These are phyloP conservation scores for Claviceps cyperi DNA, from an alignment of 2,329 filamentous ascomycete genomes.

Conservation along the genomic window DNA sequence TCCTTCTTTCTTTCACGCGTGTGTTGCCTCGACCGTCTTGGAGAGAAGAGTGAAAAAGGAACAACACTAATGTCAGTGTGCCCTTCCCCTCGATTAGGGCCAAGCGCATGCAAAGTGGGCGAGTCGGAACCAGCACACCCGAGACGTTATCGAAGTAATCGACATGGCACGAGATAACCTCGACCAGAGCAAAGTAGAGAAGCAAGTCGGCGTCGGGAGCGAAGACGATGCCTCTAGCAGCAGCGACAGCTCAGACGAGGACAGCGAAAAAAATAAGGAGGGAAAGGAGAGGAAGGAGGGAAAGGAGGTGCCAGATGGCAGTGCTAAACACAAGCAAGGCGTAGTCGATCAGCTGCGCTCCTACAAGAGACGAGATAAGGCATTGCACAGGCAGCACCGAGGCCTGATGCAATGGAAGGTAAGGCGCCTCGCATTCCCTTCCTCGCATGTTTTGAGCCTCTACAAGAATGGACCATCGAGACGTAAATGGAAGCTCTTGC, in stretches of 20 bases:
- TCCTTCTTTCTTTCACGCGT: background rate
- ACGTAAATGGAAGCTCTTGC: too few species aligned
- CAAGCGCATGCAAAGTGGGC: conserved; percentile 22
- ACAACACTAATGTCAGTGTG: background rate
- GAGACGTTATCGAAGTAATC: conserved; percentile 32
- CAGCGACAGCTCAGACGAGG: conserved; percentile 17
- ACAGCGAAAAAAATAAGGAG: conserved; percentile 11
- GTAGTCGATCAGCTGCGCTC: conserved; percentile 38
- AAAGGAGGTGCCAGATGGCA: conserved; percentile 25
- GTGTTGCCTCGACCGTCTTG: too few species aligned
- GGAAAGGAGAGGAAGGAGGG: conserved; percentile 17
- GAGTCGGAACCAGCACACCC: conserved; percentile 18
- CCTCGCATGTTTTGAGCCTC: background rate
- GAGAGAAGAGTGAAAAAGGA: too few species aligned
- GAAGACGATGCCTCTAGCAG: conserved; percentile 16
- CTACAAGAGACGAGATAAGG: conserved; percentile 43
- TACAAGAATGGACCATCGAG: too few species aligned
- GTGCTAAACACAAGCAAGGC: conserved; percentile 27
- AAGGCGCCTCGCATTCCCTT: conserved; percentile 6
- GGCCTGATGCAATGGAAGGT: conserved; percentile 60
- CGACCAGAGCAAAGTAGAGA: conserved; percentile 18
- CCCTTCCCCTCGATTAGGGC: conserved; percentile 11
- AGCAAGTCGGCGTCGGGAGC: conserved; percentile 20
- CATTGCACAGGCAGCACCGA: conserved; percentile 49
- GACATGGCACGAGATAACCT: conserved; percentile 24